Evolutionary conservation across 768 basidiomycete species (phyloP).

Genomic region (Exidia glandulosa): DNA sequence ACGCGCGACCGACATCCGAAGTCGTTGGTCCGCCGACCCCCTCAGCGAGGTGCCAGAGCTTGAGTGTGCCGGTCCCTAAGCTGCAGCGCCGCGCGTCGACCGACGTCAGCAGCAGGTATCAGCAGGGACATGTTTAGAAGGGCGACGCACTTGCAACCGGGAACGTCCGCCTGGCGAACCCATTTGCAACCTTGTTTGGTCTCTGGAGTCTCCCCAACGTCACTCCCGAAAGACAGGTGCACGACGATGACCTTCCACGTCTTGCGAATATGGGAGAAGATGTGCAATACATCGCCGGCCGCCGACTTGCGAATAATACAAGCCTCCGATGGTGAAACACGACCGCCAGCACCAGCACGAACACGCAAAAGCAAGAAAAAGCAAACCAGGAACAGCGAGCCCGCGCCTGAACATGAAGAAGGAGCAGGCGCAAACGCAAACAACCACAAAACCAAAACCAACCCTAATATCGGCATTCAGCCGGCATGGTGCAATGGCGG

Average conservation of each 20-base stretch:
- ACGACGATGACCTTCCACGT: slow-evolving; percentile 32
- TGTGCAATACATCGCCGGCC: slow-evolving; percentile 59
- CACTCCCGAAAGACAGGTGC: neutral
- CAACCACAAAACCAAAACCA: no score
- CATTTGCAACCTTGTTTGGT: slow-evolving; percentile 27
- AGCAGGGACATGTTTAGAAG: no score
- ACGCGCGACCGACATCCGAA: neutral
- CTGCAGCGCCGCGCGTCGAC: no score
- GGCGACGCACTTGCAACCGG: slow-evolving; percentile 46
- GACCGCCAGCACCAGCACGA: slow-evolving; percentile 23
- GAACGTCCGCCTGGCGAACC: slow-evolving; percentile 44
- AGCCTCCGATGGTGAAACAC: slow-evolving; percentile 24
- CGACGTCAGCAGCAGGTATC: no score
- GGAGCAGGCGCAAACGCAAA: no score
- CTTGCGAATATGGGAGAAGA: slow-evolving; percentile 87
- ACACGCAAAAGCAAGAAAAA: no score
- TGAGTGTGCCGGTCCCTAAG: slow-evolving; percentile 62
- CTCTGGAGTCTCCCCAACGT: slow-evolving; percentile 2
- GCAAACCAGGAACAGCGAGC: slow-evolving; percentile 12
- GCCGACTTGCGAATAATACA: slow-evolving; percentile 22
- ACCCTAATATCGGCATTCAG: slow-evolving; percentile 83
- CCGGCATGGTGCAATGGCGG: slow-evolving; percentile 28
- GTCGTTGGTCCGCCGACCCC: neutral
- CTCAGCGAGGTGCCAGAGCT: slow-evolving; percentile 52
- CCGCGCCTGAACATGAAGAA: slow-evolving; percentile 26